Percentiles rank a stretch among this genome's conserved stretches.
Conservation (phyloP, 495 filamentous ascomycete species). For the Aeminium ludgeri region DNA sequence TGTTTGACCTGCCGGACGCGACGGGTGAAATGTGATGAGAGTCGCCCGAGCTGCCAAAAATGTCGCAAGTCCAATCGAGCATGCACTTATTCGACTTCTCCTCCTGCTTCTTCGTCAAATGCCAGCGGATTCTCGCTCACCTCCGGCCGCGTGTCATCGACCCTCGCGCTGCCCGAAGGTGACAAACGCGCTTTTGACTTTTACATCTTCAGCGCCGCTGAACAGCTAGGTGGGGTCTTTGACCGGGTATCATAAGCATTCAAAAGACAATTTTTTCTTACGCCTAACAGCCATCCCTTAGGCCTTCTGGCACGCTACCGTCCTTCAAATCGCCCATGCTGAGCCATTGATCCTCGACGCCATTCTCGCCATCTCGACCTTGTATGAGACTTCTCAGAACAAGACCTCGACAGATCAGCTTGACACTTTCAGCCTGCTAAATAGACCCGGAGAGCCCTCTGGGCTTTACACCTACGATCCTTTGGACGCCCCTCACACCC, state of each 20-base stretch:
- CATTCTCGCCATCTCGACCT: conserved; percentile 3
- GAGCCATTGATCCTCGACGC: conserved; percentile 4
- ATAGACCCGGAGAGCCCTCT: background rate
- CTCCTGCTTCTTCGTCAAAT: too few relatives aligned
- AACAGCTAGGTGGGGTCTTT: background rate
- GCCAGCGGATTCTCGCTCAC: too few relatives aligned
- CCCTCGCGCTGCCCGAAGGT: background rate
- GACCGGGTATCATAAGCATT: too few relatives aligned
- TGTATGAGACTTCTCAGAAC: conserved; percentile 5
- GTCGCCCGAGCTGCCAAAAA: conserved; percentile 1
- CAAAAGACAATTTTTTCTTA: too few relatives aligned
- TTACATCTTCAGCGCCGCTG: background rate
- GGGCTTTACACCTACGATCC: background rate
- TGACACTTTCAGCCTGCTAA: too few relatives aligned
- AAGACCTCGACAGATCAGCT: background rate
- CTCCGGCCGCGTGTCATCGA: too few relatives aligned
- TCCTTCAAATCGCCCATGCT: conserved; percentile 2
- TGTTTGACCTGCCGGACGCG: conserved; percentile 6
- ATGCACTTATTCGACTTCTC: too few relatives aligned
- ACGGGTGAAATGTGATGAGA: conserved; percentile 9
- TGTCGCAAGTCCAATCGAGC: too few relatives aligned
- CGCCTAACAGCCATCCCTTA: too few relatives aligned
- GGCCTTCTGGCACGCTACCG: conserved; percentile 2
- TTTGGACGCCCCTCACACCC: background rate
- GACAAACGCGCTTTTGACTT: conserved; percentile 1